Evolutionary conservation across 2,329 filamentous ascomycete species (phyloP), one percentile per base, ranked within the genome.

Genomic region (Coleophoma crateriformis): DNA sequence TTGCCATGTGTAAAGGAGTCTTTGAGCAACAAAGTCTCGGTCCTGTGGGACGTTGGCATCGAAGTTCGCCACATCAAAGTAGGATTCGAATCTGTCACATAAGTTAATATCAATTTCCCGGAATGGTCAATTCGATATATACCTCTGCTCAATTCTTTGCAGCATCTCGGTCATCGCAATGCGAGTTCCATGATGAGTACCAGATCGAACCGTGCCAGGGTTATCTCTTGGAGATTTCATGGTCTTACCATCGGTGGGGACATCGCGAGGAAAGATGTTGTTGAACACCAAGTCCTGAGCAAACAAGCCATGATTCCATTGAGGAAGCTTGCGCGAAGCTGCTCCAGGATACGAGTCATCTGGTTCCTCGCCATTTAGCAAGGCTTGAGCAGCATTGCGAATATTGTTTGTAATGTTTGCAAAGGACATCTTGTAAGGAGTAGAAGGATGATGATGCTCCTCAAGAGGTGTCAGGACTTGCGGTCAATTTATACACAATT

Each of bases 1-100:
- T 15, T 40, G 38, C 47, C 49, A 50, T 45, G 19, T 27, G n/a
- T 27, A 44, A n/a, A 44, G 20, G 14, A n/a, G 11, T 27, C 20
- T 13, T n/a, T 44, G 20, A 13, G 20, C 41, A 27, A 14, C 10
- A 14, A 44, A 12, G 7, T n/a, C 14, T 4, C 22, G 20, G 7
- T 11, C 17, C 14, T 22, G 13, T 33, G 41, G 41, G 12, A 44
- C 2, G 10, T 19, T 32, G 11, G 41, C 12, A 12, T 44, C 41
- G 3, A 44, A 15, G 41, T 44, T 44, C 4, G 20, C 13, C 7
- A 32, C 32, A 13, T 44, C 41, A n/a, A 44, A 27, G n/a, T 32
- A 44, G 20, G 41, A 44, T 7, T 13, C 8, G 33, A 27, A 44
- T 33, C 41, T 43, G 14, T 19, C 40, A n/a, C 17, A 6, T 19